Base-by-base conservation (phyloP, 2,329 filamentous ascomycete genomes). In the Aspergillus puulaauensis region DNA sequence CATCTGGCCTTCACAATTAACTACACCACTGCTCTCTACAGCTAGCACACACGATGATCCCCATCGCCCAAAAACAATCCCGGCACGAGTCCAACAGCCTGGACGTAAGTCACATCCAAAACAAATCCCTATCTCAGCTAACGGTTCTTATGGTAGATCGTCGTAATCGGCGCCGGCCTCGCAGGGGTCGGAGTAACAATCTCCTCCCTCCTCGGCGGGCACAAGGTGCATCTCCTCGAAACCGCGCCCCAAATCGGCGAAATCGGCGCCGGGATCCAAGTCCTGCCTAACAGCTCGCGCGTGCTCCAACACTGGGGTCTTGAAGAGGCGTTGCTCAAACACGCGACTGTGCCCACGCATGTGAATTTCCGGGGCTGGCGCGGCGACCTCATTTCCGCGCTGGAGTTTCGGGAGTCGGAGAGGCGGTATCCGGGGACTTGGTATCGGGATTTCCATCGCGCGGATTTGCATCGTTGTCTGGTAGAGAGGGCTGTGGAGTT, bases 391-490 rank as follows among this genome's bases (percentile, higher is more conserved):
- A 72, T 85, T 7, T 79, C 78, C 0, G 66, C 70, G 1, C 77
- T 83, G 72, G 74, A 83, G 60, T 83, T 82, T 50, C 65, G 77
- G 14, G 75, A 73, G 2, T 78, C 76, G 14, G 67, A 70, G 15
- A 59, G 60, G 14, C 3, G 75, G 72, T 27, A 80, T 75, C 66
- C 68, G 0, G 68, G 68, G 0, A 70, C 23, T 6, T 70, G 67
- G 67, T 84, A 83, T 62, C 81, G 79, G 70, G 82, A 84, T 61
- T 83, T 85, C 41, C 82, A 85, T 62, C 77, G 82, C 9, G 80
- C 81, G 2, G 79, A 82, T 58, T 64, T 84, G 19, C 82, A 84
- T 41, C 71, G 68, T 35, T 77, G 75, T 41, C 70, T 85, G 5
- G 63, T 84, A 2, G 72, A 78, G 3, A 67, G 80, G 37, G 80